phyloP scores from a whole-genome alignment of 495 filamentous ascomycete species.

The Penicillium silybi region DNA sequence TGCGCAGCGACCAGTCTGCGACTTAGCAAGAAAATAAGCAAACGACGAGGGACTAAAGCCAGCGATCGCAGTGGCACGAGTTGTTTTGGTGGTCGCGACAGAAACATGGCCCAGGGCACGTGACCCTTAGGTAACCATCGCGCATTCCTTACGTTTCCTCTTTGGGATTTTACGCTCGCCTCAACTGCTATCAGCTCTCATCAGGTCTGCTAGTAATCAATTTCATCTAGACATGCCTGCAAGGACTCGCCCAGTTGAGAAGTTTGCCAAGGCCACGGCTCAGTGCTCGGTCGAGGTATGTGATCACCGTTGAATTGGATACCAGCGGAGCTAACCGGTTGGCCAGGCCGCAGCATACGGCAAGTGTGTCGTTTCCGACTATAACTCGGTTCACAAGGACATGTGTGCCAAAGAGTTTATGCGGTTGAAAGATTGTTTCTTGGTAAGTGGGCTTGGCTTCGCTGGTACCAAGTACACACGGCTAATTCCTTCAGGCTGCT shows the following conservation, averaged over 20 bases:
- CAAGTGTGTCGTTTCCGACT: constrained; percentile 87
- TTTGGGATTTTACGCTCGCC: background rate
- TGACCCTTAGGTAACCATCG: constrained; percentile 23
- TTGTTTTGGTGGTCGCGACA: constrained; percentile 31
- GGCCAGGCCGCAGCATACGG: constrained; percentile 80
- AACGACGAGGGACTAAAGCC: background rate
- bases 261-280: constrained; percentile 75
- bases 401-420: constrained; percentile 87
- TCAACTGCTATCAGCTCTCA: background rate
- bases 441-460: constrained; percentile 52
- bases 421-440: constrained; percentile 79
- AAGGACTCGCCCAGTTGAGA: constrained; percentile 72
- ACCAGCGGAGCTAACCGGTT: constrained; percentile 10
- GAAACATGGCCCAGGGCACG: constrained; percentile 26
- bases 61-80: constrained; percentile 3
- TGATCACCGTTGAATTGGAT: background rate
- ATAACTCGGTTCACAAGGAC: constrained; percentile 86
- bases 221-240: constrained; percentile 28
- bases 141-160: constrained; percentile 2
- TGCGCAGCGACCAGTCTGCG: constrained; percentile 19
- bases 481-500: constrained; percentile 26
- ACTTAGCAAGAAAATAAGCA: constrained; percentile 7
- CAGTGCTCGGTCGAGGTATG: constrained; percentile 80
- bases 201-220: background rate
- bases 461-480: background rate